Evolutionary conservation across 371 early-diverging fungal species (phyloP).

Genomic region (Mucor indicus): DNA sequence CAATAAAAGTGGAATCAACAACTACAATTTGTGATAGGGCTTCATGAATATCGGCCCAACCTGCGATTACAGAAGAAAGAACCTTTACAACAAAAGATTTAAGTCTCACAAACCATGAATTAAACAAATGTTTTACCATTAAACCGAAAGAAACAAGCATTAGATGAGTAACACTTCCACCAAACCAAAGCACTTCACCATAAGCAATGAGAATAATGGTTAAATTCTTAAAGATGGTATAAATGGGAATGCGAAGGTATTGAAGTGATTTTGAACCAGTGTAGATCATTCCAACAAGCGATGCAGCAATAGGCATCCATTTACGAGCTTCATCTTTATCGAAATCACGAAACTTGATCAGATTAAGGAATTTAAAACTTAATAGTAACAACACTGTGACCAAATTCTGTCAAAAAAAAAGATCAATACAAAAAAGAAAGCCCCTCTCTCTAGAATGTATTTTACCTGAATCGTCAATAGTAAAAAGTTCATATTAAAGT

Average conservation of each 20-base stretch:
- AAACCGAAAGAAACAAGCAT: slow-evolving; percentile 85
- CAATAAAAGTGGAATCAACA: slow-evolving; percentile 45
- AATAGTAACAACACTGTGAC: slow-evolving; percentile 38
- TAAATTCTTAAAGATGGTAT: slow-evolving; percentile 98
- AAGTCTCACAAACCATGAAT: too few species aligned
- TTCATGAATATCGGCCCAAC: slow-evolving; percentile 68
- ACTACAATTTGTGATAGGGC: slow-evolving; percentile 38
- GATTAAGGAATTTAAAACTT: slow-evolving; percentile 58
- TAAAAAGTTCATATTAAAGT: slow-evolving; percentile 88
- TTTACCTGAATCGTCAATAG: slow-evolving; percentile 84
- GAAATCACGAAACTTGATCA: slow-evolving; percentile 68
- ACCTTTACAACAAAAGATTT: slow-evolving; percentile 49
- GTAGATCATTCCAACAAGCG: slow-evolving; percentile 95
- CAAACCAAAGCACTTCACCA: slow-evolving; percentile 86
- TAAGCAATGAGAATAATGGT: slow-evolving; percentile 97
- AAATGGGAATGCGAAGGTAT: slow-evolving; percentile 91
- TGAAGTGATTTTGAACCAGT: slow-evolving; percentile 94
- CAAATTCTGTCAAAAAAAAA: slow-evolving; percentile 31
- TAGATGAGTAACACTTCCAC: slow-evolving; percentile 71
- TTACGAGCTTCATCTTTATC: slow-evolving; percentile 65
- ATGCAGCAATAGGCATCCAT: slow-evolving; percentile 88
- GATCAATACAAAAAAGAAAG: too few species aligned
- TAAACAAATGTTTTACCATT: slow-evolving; percentile 59
- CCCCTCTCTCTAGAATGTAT: too few species aligned
- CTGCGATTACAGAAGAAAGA: slow-evolving; percentile 87